Conservation (phyloP, 2,329 filamentous ascomycete genomes). For the Fusarium napiforme region DNA sequence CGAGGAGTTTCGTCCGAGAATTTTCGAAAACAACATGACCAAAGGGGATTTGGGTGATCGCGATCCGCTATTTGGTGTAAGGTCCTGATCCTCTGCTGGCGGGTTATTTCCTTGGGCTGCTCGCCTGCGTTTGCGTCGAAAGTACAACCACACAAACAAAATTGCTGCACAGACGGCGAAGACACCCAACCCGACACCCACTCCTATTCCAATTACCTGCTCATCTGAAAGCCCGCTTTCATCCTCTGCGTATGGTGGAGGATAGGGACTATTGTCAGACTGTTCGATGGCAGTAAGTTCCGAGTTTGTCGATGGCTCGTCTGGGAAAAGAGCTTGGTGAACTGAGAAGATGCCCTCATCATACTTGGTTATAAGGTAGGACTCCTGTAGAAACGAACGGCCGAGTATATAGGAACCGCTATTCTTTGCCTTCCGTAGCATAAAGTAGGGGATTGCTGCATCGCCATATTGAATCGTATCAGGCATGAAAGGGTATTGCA, state of each 20-base stretch:
- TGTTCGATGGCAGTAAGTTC: constrained; percentile 57
- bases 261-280: constrained; percentile 60
- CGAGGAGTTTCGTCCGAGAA: constrained; percentile 52
- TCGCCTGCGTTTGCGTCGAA: constrained; percentile 48
- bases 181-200: constrained; percentile 56
- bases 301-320: constrained; percentile 52
- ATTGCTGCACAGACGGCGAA: constrained; percentile 44
- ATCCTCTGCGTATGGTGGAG: constrained; percentile 43
- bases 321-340: constrained; percentile 65
- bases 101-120: constrained; percentile 36
- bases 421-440: constrained; percentile 66
- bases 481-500: constrained; percentile 62
- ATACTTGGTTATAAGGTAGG: constrained; percentile 68
- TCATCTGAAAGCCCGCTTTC: constrained; percentile 51
- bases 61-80: constrained; percentile 47
- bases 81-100: constrained; percentile 52
- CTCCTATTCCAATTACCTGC: constrained; percentile 59
- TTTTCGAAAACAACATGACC: constrained; percentile 53
- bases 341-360: constrained; percentile 65
- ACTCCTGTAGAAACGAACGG: constrained; percentile 76
- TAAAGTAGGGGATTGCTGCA: constrained; percentile 69
- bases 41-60: constrained; percentile 42
- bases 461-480: constrained; percentile 57
- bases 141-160: constrained; percentile 49
- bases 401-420: constrained; percentile 70